A percentile compares a stretch with the other conserved stretches of the same genome.
Conservation (phyloP, 345 rosid genomes). For the Aquilaria yunnanensis region DNA sequence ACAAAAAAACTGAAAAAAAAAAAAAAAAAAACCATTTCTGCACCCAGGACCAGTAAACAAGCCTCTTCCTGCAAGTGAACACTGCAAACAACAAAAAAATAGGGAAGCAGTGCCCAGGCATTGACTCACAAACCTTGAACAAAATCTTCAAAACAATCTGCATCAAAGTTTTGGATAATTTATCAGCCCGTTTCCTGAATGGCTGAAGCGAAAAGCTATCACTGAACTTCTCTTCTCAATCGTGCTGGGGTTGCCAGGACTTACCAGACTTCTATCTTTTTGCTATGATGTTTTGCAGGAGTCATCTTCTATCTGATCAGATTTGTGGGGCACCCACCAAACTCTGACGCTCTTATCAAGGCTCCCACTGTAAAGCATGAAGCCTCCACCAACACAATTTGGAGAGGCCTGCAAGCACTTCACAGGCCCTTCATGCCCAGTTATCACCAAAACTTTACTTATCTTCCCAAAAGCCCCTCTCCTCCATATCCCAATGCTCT, state of each 20-base stretch:
- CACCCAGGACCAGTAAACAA: too few relatives aligned
- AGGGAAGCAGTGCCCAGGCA: constrained; percentile 22
- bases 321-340: constrained; percentile 78
- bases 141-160: too few relatives aligned
- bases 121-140: neutral
- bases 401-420: constrained; percentile 83
- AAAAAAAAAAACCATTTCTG: too few relatives aligned
- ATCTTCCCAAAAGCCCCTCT: constrained; percentile 47
- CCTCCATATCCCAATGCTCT: constrained; percentile 79
- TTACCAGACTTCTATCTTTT: constrained; percentile 1
- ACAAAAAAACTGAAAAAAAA: too few relatives aligned
- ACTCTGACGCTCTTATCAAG: constrained; percentile 86
- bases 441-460: constrained; percentile 44
- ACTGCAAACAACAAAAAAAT: constrained; percentile 29
- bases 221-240: too few relatives aligned
- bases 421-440: constrained; percentile 85
- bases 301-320: constrained; percentile 1
- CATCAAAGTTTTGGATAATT: too few relatives aligned
- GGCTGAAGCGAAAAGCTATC: too few relatives aligned
- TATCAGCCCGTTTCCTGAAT: too few relatives aligned
- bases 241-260: too few relatives aligned
- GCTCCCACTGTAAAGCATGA: constrained; percentile 90
- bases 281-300: neutral
- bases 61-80: constrained; percentile 2
- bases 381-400: constrained; percentile 46